Percentiles rank a stretch among this genome's conserved stretches.
phyloP scores from a whole-genome alignment of 345 rosid genomes.

The Hibiscus mutabilis region DNA sequence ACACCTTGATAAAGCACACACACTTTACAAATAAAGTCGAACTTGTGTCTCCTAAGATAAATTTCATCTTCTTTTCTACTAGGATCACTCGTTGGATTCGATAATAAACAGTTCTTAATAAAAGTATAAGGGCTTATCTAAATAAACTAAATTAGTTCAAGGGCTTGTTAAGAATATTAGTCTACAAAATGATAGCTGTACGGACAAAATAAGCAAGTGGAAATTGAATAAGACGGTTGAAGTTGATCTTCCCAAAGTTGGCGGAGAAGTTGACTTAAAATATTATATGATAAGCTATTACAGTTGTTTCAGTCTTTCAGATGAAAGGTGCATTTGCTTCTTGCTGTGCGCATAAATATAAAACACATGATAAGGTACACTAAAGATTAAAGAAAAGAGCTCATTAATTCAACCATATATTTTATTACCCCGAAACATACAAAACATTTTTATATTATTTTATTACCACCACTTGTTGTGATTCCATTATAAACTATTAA shows the following conservation, averaged over 20 bases:
- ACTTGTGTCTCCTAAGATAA: no score
- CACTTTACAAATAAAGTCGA: no score
- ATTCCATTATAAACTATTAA: background rate
- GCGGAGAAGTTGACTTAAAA: slow-evolving; percentile 5
- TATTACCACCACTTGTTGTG: background rate
- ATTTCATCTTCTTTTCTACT: no score
- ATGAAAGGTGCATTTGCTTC: background rate
- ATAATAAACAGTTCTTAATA: no score
- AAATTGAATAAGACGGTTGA: background rate
- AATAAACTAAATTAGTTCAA: no score
- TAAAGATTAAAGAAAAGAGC: background rate
- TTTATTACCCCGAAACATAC: background rate
- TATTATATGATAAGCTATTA: background rate
- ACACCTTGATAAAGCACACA: no score
- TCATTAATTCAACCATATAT: background rate
- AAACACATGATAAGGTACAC: background rate
- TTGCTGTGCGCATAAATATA: background rate
- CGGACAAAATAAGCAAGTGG: background rate
- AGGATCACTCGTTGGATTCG: no score
- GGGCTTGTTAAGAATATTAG: background rate
- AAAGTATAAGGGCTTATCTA: no score
- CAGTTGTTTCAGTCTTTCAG: background rate
- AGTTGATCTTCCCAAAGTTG: background rate
- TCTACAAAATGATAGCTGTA: background rate
- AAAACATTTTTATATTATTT: background rate